phyloP scores from a whole-genome alignment of 1,284 basidiomycete genomes.

The Trichosporon sp. region DNA sequence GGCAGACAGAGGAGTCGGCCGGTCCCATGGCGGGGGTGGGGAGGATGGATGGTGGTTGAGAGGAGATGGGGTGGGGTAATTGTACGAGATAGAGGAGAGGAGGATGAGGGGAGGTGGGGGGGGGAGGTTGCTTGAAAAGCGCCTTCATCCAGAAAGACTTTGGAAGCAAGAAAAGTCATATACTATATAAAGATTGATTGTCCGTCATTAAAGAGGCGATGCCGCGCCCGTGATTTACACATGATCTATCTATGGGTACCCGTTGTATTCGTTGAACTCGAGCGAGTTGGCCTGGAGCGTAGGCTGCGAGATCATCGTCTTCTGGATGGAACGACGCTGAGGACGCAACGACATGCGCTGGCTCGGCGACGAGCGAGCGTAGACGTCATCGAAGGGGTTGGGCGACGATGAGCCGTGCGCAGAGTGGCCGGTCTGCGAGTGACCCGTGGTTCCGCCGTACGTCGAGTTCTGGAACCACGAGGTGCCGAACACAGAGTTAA shows the following conservation, averaged over 20 bases:
- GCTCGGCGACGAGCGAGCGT: constrained; percentile 29
- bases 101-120: not conserved
- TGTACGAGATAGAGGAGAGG: not conserved
- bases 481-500: constrained; percentile 31
- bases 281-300: constrained; percentile 48
- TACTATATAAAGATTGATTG: constrained; percentile 5
- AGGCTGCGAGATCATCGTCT: constrained; percentile 47
- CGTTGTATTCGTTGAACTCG: constrained; percentile 45
- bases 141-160: not conserved
- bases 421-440: not conserved
- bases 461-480: constrained; percentile 22
- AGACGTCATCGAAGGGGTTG: constrained; percentile 50
- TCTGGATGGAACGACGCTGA: constrained; percentile 35
- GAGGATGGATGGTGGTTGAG: not conserved
- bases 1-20: too few relatives aligned
- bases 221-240: constrained; percentile 6
- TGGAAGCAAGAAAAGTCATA: not conserved
- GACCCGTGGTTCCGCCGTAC: not conserved
- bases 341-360: constrained; percentile 19
- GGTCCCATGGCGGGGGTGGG: not conserved
- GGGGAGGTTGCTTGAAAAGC: not conserved
- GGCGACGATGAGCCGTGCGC: constrained; percentile 16
- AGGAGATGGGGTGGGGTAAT: not conserved
- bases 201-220: constrained; percentile 1
- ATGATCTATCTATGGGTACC: constrained; percentile 3